Evolutionary conservation across 805 yeast genomes (phyloP).

Genomic region (Saccharomycopsis selenospora): DNA sequence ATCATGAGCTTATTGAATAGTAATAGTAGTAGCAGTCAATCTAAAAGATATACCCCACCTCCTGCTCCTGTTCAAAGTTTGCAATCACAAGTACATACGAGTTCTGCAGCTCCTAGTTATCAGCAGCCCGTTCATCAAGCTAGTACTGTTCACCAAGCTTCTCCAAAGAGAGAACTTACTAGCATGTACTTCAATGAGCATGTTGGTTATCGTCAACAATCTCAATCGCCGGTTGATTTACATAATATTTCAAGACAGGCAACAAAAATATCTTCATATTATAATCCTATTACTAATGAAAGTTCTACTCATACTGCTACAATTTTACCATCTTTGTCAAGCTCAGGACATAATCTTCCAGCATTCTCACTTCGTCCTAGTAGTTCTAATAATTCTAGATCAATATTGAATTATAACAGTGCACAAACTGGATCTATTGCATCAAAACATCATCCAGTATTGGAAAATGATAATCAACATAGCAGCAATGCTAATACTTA

Average conservation of each 20-base stretch:
- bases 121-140: too few species aligned
- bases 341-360: not conserved
- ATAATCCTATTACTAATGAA: not conserved
- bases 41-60: too few species aligned
- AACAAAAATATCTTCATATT: not conserved
- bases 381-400: not conserved
- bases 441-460: not conserved
- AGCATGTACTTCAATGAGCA: too few species aligned
- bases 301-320: not conserved
- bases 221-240: not conserved
- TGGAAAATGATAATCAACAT: not conserved
- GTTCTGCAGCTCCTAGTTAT: too few species aligned
- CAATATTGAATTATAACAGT: not conserved
- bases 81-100: too few species aligned
- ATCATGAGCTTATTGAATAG: conserved; percentile 16
- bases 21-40: too few species aligned
- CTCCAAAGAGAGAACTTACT: too few species aligned
- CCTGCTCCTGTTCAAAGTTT: too few species aligned
- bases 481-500: too few species aligned
- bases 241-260: not conserved
- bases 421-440: too few species aligned
- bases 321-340: not conserved
- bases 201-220: not conserved
- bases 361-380: not conserved
- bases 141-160: too few species aligned